Percentiles rank a stretch among this genome's conserved stretches.
Conservation (phyloP, 176 grass and related monocot genomes). For the Hsuehochloa calcarea region DNA sequence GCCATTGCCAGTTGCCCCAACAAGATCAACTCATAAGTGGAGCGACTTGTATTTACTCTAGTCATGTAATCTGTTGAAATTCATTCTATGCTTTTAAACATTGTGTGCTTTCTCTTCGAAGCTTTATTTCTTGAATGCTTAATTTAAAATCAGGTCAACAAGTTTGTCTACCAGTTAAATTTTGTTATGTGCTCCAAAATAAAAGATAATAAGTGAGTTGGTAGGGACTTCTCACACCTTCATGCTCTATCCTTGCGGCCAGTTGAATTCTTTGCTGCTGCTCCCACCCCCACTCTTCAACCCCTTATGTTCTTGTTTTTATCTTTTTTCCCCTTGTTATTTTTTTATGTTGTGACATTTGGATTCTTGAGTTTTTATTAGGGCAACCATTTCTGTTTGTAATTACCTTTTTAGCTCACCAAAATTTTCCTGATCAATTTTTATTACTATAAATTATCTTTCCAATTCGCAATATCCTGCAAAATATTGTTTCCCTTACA, state of each 20-base stretch:
- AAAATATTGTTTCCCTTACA: neutral
- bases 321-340: neutral
- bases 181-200: neutral
- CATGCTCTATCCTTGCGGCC: neutral
- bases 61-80: neutral
- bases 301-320: neutral
- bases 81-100: neutral
- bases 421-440: neutral
- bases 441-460: neutral
- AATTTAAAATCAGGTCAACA: neutral
- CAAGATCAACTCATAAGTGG: neutral
- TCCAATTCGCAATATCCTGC: neutral
- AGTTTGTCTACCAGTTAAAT: neutral
- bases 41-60: neutral
- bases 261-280: neutral
- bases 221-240: neutral
- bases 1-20: neutral
- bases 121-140: neutral
- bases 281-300: neutral
- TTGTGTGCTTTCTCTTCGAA: neutral
- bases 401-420: neutral
- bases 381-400: neutral
- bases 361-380: slow-evolving; percentile 9
- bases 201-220: neutral
- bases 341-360: neutral